These are phyloP conservation scores for Scorias spongiosa DNA, from an alignment of 2,329 filamentous ascomycete species.

Conservation along the genomic window DNA sequence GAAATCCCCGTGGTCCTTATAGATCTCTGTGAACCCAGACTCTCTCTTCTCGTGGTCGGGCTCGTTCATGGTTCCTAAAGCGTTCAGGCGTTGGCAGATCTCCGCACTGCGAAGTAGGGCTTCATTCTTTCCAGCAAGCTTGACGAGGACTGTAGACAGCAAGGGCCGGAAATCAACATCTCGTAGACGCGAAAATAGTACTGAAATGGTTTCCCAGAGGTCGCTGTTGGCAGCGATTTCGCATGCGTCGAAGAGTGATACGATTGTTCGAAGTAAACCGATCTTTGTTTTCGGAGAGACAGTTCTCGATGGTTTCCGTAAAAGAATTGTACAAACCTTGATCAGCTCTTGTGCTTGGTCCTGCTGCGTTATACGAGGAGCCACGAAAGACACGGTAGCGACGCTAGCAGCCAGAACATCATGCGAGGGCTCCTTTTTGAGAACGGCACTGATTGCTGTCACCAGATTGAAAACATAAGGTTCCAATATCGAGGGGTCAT, in stretches of 20 bases:
- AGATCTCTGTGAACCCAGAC: conserved; percentile 58
- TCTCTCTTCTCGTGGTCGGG: conserved; percentile 77
- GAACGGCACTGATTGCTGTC: conserved; percentile 31
- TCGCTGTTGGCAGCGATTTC: conserved; percentile 4
- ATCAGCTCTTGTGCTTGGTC: conserved; percentile 63
- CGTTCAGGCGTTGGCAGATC: conserved; percentile 67
- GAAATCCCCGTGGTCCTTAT: conserved; percentile 46
- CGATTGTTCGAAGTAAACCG: conserved; percentile 61
- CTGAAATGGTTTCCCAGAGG: conserved; percentile 60
- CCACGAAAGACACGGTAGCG: conserved; percentile 60
- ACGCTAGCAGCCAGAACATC: conserved; percentile 68
- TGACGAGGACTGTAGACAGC: conserved; percentile 56
- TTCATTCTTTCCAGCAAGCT: conserved; percentile 51
- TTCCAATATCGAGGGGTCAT: conserved; percentile 43
- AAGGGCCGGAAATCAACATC: conserved; percentile 62
- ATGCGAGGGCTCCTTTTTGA: conserved; percentile 48
- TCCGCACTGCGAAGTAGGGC: conserved; percentile 47
- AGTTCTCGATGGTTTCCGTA: conserved; percentile 69
- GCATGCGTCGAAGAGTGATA: conserved; percentile 43
- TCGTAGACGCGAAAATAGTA: conserved; percentile 80
- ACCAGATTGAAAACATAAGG: conserved; percentile 55
- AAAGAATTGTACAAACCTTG: conserved; percentile 62
- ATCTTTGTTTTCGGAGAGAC: conserved; percentile 76
- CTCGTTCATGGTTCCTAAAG: conserved; percentile 60
- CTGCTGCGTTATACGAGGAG: conserved; percentile 51